Conservation (phyloP, 1,284 basidiomycete species). For the Cryptococcus sp. region DNA sequence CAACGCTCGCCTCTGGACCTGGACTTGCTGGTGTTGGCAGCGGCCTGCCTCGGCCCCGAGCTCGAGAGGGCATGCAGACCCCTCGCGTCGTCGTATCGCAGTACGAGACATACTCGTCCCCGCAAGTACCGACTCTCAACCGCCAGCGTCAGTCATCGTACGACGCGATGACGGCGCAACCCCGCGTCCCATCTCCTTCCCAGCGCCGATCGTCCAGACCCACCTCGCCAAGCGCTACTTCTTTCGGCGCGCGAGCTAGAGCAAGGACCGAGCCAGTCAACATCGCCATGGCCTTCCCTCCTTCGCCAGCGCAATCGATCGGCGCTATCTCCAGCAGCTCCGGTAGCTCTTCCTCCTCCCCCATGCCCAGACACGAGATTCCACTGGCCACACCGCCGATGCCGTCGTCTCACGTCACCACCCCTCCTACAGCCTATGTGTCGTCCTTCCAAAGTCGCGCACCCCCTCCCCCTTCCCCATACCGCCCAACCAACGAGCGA, state of each 20-base stretch:
- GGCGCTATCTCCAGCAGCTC: neutral
- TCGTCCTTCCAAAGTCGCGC: constrained; percentile 27
- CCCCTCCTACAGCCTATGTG: constrained; percentile 37
- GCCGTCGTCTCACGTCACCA: constrained; percentile 30
- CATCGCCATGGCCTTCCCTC: neutral
- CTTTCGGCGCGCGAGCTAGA: constrained; percentile 33
- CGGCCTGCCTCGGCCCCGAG: neutral
- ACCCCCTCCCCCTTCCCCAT: constrained; percentile 39
- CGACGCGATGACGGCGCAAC: constrained; percentile 10
- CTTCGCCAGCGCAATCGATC: neutral
- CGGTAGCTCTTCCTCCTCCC: constrained; percentile 9
- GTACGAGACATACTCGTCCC: constrained; percentile 12
- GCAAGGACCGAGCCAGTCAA: constrained; percentile 14
- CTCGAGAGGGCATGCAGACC: neutral
- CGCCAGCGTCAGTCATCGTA: constrained; percentile 15
- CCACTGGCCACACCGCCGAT: constrained; percentile 24
- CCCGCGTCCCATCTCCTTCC: constrained; percentile 8
- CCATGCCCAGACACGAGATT: constrained; percentile 2
- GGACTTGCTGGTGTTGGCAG: neutral
- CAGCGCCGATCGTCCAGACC: constrained; percentile 35
- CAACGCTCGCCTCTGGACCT: neutral
- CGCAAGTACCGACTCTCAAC: neutral
- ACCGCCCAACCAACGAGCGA: constrained; percentile 29
- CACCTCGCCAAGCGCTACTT: constrained; percentile 34
- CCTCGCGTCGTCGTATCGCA: constrained; percentile 16